phyloP scores from a whole-genome alignment of 2,329 filamentous ascomycete genomes.

The Pyricularia grisea region DNA sequence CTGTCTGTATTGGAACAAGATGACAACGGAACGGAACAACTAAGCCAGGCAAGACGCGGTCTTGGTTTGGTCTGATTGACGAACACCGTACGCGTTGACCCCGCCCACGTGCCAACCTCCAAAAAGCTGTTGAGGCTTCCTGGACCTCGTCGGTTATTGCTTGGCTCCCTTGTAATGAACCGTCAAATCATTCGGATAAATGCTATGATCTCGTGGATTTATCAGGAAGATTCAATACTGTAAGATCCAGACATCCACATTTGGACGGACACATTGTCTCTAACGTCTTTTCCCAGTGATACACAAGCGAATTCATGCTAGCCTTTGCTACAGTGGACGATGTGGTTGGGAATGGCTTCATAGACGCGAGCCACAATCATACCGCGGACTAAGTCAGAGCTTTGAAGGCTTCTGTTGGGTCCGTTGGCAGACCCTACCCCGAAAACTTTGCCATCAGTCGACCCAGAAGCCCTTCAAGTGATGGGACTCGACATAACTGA shows the following conservation, averaged over 20 bases:
- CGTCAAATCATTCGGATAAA: not conserved
- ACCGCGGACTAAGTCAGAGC: not conserved
- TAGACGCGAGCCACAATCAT: not conserved
- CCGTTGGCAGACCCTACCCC: not conserved
- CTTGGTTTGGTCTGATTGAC: not conserved
- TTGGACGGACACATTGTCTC: not conserved
- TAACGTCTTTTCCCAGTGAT: not conserved
- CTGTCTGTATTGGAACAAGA: not conserved
- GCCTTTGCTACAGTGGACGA: not conserved
- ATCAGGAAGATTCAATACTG: not conserved
- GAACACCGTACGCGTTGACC: not conserved
- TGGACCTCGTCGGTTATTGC: not conserved
- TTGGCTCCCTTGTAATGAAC: not conserved
- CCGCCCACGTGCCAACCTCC: not conserved
- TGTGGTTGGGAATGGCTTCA: not conserved
- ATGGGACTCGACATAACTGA: not conserved
- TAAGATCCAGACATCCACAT: not conserved
- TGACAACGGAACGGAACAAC: not conserved
- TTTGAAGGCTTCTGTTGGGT: not conserved
- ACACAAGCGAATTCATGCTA: not conserved
- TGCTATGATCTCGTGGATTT: not conserved
- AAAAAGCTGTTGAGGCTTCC: not conserved
- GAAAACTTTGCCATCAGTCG: not conserved
- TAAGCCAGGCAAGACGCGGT: not conserved
- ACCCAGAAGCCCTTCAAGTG: not conserved